Base-by-base conservation (phyloP, 2,329 filamentous ascomycete genomes). In the Venturia carpophila region DNA sequence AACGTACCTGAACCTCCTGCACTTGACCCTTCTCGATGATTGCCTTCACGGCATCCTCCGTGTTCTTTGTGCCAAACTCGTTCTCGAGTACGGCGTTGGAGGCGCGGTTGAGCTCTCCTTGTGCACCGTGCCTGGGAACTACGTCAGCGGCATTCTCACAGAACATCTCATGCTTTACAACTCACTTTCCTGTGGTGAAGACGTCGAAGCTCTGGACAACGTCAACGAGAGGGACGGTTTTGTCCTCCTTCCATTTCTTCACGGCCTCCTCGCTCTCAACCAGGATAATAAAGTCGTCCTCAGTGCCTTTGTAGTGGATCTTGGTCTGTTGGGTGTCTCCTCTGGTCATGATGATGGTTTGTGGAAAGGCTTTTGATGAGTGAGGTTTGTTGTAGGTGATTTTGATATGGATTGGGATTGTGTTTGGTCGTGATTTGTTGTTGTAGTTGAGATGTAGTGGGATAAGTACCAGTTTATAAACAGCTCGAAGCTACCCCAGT, bases 191-290 rank as follows among this genome's bases (percentile, higher is more conserved):
- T 43, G 92, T 96, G 55, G 89, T 80, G 73, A 96, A 96, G 73
- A 99, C 82, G 83, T 96, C 90, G 83, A 91, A 97, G 9, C 89
- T 83, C 66, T 87, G 91, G 65, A 97, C 84, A 65, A 99, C 92
- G 72, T 97, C 87, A 1, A 90, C 84, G 60, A 97, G 79, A 45
- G 94, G 89, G 39, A 94, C 80, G 39, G 84, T 87, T 74, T 85
- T 87, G 80, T 97, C 93, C 5, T 75, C 79, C 81, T 87, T 86
- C 93, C 93, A 97, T 76, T 93, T 87, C 77, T 90, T 81, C 72
- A 91, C 86, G 61, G 83, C 81, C 67, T 89, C 75, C 19, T 78
- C 73, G 67, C 80, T 82, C 63, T 88, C 85, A 66, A 85, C 80
- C 71, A 87, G 86, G 77, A 90, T 79, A 71, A 89, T 78, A 74